phyloP scores from a whole-genome alignment of 2,329 filamentous ascomycete genomes.

The Sporothrix schenckii region DNA sequence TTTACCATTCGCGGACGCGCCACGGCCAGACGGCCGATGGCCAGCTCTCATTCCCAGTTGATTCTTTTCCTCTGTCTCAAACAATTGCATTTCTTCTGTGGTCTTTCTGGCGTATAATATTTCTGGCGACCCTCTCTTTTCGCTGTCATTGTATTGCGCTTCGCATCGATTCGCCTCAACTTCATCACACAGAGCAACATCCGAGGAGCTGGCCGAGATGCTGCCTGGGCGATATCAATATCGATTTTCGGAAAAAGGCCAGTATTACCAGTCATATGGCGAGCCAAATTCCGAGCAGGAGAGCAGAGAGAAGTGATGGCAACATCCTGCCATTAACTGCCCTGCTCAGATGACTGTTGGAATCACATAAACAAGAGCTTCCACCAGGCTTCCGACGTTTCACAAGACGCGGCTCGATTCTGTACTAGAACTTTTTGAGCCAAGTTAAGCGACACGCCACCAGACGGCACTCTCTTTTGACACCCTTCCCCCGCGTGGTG shows the following conservation, averaged over 20 bases:
- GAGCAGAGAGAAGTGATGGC: not conserved
- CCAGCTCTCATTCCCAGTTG: not conserved
- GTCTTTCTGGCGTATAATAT: not conserved
- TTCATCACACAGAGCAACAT: not conserved
- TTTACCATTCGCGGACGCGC: not conserved
- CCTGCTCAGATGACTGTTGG: not conserved
- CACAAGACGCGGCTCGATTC: constrained; percentile 6
- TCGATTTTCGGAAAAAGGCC: not conserved
- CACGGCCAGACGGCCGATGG: not conserved
- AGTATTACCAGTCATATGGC: no score
- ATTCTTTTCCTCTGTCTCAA: not conserved
- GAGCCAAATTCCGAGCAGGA: not conserved
- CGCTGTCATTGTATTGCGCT: not conserved
- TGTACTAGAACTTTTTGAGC: not conserved
- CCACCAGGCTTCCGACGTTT: not conserved
- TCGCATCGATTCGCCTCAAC: not conserved
- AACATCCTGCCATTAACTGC: not conserved
- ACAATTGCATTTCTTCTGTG: not conserved
- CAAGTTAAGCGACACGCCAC: not conserved
- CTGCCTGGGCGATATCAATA: not conserved
- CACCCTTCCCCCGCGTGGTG: not conserved
- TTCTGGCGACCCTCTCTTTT: not conserved
- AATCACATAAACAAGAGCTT: not conserved
- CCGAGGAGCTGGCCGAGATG: not conserved
- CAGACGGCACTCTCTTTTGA: not conserved